phyloP scores from a whole-genome alignment of 768 basidiomycete species.

The Psilocybe tampanensis region DNA sequence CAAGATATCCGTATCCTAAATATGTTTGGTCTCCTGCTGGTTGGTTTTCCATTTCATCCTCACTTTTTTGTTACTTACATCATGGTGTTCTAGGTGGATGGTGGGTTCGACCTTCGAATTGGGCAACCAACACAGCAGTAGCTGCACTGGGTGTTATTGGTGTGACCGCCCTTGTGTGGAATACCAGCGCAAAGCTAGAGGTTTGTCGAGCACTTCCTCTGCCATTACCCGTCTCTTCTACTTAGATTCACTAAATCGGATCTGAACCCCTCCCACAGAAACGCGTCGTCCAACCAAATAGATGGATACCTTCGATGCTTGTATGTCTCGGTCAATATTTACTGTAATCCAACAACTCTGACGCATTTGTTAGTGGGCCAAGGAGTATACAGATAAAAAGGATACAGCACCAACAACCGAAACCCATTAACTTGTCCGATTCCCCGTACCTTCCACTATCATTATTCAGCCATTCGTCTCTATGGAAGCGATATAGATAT shows the following conservation, averaged over 20 bases:
- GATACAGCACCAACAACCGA: background rate
- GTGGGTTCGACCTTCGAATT: slow-evolving; percentile 92
- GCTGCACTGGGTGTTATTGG: slow-evolving; percentile 68
- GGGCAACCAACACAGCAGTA: slow-evolving; percentile 84
- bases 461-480: background rate
- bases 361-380: slow-evolving; percentile 17
- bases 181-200: slow-evolving; percentile 77
- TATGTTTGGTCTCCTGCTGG: slow-evolving; percentile 94
- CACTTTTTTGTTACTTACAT: background rate
- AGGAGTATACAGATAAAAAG: slow-evolving; percentile 18
- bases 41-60: slow-evolving; percentile 27
- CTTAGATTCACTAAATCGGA: background rate
- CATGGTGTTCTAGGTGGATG: slow-evolving; percentile 69
- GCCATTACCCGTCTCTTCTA: background rate
- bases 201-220: slow-evolving; percentile 42
- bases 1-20: slow-evolving; percentile 91
- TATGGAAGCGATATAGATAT: background rate
- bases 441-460: background rate
- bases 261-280: slow-evolving; percentile 38
- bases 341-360: background rate
- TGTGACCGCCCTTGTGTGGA: slow-evolving; percentile 68
- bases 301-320: slow-evolving; percentile 79
- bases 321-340: slow-evolving; percentile 42
- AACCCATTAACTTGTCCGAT: background rate
- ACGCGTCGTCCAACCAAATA: slow-evolving; percentile 59